Conservation (phyloP, 2,329 filamentous ascomycete species). For the Colletotrichum eleusines region DNA sequence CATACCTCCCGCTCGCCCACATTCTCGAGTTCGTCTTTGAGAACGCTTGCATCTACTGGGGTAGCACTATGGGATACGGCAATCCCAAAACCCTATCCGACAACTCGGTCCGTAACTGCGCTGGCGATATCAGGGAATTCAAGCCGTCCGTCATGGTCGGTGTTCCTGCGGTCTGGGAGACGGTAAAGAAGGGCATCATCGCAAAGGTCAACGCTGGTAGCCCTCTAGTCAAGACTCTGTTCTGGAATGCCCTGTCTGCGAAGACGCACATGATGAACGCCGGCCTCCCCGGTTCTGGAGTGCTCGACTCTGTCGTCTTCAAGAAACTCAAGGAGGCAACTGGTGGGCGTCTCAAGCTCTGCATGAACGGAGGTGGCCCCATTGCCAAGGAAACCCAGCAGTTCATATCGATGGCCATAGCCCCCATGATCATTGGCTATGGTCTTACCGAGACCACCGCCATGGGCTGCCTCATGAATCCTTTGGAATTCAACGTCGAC, state of each 20-base stretch:
- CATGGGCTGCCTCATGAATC: constrained; percentile 81
- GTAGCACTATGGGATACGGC: constrained; percentile 89
- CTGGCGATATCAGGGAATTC: constrained; percentile 88
- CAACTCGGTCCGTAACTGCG: constrained; percentile 84
- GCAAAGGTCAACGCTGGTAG: constrained; percentile 79
- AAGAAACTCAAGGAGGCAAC: constrained; percentile 93
- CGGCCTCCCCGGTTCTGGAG: constrained; percentile 73
- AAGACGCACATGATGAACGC: constrained; percentile 64
- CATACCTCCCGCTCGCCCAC: constrained; percentile 88
- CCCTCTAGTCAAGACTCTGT: constrained; percentile 77
- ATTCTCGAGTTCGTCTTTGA: constrained; percentile 94
- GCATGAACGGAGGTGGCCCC: constrained; percentile 88
- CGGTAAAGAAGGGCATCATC: constrained; percentile 90
- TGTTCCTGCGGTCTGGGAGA: constrained; percentile 91
- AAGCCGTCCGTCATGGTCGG: constrained; percentile 86
- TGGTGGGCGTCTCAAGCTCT: constrained; percentile 82
- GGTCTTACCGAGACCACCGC: constrained; percentile 88
- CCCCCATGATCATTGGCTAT: constrained; percentile 90
- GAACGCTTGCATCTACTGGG: constrained; percentile 86
- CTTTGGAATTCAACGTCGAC: constrained; percentile 78
- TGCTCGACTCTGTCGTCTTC: constrained; percentile 86
- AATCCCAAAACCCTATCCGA: constrained; percentile 89
- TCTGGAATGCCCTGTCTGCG: constrained; percentile 71
- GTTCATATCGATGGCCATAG: constrained; percentile 90
- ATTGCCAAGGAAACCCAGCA: constrained; percentile 86